A percentile compares a stretch with the other conserved stretches of the same genome.
These are phyloP conservation scores for Coemansia sp. DNA, from an alignment of 192 early-diverging fungal genomes.

Conservation along the genomic window DNA sequence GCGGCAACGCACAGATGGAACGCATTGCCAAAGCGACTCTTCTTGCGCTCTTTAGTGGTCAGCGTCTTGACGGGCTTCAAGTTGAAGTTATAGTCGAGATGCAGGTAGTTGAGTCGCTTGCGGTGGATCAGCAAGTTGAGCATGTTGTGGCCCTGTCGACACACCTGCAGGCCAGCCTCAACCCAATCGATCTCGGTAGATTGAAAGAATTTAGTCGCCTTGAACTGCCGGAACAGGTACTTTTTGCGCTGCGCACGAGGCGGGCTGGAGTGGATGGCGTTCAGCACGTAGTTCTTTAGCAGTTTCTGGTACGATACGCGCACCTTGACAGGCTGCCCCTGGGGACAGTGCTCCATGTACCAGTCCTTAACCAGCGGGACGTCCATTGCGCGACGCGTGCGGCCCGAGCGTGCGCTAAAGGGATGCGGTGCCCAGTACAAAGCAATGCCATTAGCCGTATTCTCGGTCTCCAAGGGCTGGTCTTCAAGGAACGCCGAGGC, in stretches of 20 bases:
- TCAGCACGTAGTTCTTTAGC: slow-evolving; percentile 94
- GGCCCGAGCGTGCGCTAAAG: slow-evolving; percentile 90
- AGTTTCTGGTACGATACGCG: slow-evolving; percentile 99
- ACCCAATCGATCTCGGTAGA: slow-evolving; percentile 99
- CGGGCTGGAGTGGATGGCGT: slow-evolving; percentile 82
- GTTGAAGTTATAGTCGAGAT: slow-evolving; percentile 99
- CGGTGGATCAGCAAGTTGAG: slow-evolving; percentile 98
- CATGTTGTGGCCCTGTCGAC: slow-evolving; percentile 99
- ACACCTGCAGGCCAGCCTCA: slow-evolving; percentile 98
- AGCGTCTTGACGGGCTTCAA: slow-evolving; percentile 98
- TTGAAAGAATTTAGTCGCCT: slow-evolving; percentile 99
- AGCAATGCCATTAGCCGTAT: slow-evolving; percentile 88
- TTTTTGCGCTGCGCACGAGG: slow-evolving; percentile 92
- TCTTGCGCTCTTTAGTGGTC: slow-evolving; percentile 99
- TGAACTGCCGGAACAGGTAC: slow-evolving; percentile 93
- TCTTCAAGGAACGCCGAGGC: slow-evolving; percentile 82
- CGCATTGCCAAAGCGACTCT: slow-evolving; percentile 97
- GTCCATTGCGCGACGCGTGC: slow-evolving; percentile 89
- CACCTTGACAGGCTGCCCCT: slow-evolving; percentile 94
- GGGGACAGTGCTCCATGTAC: slow-evolving; percentile 97
- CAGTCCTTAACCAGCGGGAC: slow-evolving; percentile 95
- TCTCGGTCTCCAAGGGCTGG: slow-evolving; percentile 81
- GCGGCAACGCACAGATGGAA: slow-evolving; percentile 81
- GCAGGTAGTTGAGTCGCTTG: slow-evolving; percentile 97
- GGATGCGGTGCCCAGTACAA: slow-evolving; percentile 99